These are phyloP conservation scores for Termitomyces sp. DNA, from an alignment of 768 basidiomycete genomes.

Conservation along the genomic window DNA sequence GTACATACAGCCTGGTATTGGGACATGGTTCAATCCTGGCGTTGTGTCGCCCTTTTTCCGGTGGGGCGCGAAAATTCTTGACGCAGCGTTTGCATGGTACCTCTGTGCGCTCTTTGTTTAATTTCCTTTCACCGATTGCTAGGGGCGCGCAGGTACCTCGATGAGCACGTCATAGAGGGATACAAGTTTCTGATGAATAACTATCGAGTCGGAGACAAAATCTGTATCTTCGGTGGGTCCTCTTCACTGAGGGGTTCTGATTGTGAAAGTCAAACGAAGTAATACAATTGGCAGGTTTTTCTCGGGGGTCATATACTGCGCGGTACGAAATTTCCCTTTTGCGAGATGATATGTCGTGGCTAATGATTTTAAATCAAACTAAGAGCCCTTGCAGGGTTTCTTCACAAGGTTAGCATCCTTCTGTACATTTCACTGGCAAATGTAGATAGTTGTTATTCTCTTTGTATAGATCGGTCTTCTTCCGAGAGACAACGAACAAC, in stretches of 20 bases:
- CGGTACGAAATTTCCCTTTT: constrained; percentile 19
- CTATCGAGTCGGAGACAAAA: constrained; percentile 66
- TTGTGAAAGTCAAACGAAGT: background rate
- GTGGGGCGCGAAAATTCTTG: constrained; percentile 58
- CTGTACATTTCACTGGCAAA: background rate
- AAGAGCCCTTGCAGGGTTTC: constrained; percentile 74
- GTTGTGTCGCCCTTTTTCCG: constrained; percentile 59
- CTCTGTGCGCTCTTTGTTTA: constrained; percentile 10
- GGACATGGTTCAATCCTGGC: constrained; percentile 57
- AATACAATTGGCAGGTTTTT: constrained; percentile 53
- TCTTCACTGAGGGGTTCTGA: constrained; percentile 4
- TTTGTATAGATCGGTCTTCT: constrained; percentile 64
- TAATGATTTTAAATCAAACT: constrained; percentile 9
- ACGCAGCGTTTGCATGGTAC: constrained; percentile 72
- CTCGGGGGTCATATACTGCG: constrained; percentile 50
- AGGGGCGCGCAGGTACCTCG: constrained; percentile 67
- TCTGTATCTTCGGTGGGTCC: constrained; percentile 64
- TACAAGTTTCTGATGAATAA: constrained; percentile 81
- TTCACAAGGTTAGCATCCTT: constrained; percentile 53
- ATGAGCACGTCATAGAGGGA: constrained; percentile 69
- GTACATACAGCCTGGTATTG: constrained; percentile 36
- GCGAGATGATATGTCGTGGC: background rate
- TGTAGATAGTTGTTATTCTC: background rate
- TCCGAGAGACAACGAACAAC: constrained; percentile 61
- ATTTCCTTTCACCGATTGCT: background rate